Percentiles rank a stretch among this genome's conserved stretches.
phyloP scores from a whole-genome alignment of 257 asterid species.

The Coffea eugenioides region DNA sequence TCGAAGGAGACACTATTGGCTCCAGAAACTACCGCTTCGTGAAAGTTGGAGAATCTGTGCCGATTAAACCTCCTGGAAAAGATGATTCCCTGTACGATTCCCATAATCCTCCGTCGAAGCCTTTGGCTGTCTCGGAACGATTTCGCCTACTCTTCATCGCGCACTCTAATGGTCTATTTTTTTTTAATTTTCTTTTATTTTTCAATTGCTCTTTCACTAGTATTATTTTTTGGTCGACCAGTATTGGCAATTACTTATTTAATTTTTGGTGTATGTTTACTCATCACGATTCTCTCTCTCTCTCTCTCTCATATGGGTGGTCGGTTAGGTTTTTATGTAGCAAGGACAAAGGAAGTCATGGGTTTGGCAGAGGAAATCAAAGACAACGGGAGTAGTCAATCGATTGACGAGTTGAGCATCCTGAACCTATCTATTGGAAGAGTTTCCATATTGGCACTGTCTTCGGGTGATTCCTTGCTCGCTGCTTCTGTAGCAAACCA shows the following conservation, averaged over 20 bases:
- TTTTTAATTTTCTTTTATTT: neutral
- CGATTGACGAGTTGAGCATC: slow-evolving; percentile 56
- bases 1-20: slow-evolving; percentile 56
- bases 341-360: slow-evolving; percentile 73
- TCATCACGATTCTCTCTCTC: too few species aligned
- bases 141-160: slow-evolving; percentile 72
- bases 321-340: slow-evolving; percentile 81
- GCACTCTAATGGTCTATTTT: slow-evolving; percentile 58
- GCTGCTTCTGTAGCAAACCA: slow-evolving; percentile 57
- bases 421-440: slow-evolving; percentile 60
- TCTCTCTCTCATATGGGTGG: slow-evolving; percentile 8
- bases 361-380: slow-evolving; percentile 59
- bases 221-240: neutral
- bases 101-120: slow-evolving; percentile 53
- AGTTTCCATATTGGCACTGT: slow-evolving; percentile 58
- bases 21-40: slow-evolving; percentile 62
- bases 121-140: slow-evolving; percentile 73
- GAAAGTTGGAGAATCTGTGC: slow-evolving; percentile 59
- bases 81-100: slow-evolving; percentile 44
- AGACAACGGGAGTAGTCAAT: slow-evolving; percentile 42
- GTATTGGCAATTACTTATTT: neutral
- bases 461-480: slow-evolving; percentile 70
- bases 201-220: neutral
- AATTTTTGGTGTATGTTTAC: neutral
- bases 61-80: slow-evolving; percentile 28